These are phyloP conservation scores for Cercospora sesami DNA, from an alignment of 2,329 filamentous ascomycete genomes.

Conservation along the genomic window DNA sequence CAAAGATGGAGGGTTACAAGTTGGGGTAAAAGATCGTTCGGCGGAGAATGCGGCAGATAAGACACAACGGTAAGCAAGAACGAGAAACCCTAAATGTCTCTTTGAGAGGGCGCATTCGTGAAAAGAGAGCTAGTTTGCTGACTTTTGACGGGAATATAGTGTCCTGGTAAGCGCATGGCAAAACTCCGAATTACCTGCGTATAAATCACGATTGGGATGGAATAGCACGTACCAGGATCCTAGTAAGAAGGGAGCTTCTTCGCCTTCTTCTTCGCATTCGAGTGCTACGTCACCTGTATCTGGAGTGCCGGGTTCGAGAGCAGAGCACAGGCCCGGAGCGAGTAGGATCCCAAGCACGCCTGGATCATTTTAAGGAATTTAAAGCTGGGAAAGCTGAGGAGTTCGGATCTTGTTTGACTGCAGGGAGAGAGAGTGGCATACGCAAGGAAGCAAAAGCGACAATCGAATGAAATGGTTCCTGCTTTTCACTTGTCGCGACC, in stretches of 20 bases:
- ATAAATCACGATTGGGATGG: slow-evolving; percentile 41
- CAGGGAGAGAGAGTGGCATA: background rate
- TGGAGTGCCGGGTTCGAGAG: slow-evolving; percentile 5
- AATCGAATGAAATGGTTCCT: background rate
- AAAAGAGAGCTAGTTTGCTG: too few species aligned
- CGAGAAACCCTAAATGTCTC: too few species aligned
- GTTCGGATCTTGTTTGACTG: background rate
- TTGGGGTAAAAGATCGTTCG: slow-evolving; percentile 68
- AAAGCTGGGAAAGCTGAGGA: background rate
- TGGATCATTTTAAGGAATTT: slow-evolving; percentile 4
- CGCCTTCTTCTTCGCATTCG: background rate
- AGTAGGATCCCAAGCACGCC: slow-evolving; percentile 22
- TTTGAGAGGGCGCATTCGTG: too few species aligned
- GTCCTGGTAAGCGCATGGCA: slow-evolving; percentile 55
- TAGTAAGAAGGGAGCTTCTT: slow-evolving; percentile 3
- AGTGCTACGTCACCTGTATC: slow-evolving; percentile 8
- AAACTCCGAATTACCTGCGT: slow-evolving; percentile 40
- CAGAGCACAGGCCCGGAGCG: slow-evolving; percentile 18
- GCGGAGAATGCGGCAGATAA: slow-evolving; percentile 71
- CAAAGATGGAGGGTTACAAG: slow-evolving; percentile 69
- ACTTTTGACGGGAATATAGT: background rate
- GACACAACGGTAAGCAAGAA: slow-evolving; percentile 63
- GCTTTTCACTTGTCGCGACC: background rate
- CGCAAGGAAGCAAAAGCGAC: background rate
- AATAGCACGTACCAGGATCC: slow-evolving; percentile 29